Evolutionary conservation across 306 rosid species (phyloP).

Genomic region (Lathyrus tuberosus): DNA sequence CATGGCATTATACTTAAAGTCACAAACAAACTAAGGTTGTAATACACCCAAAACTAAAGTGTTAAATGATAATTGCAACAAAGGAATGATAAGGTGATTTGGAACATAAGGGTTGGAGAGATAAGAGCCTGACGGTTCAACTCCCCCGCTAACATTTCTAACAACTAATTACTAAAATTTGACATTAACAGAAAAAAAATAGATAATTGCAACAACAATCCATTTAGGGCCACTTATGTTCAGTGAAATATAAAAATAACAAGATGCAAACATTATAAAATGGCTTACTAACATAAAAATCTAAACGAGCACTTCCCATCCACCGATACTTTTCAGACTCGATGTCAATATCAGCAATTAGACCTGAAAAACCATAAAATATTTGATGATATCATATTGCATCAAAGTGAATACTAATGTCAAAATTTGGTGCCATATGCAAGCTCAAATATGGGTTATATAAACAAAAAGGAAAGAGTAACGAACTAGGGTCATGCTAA

Average conservation of each 20-base stretch:
- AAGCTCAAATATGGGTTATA: not conserved
- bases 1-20: slow-evolving; percentile 20
- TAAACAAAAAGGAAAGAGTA: slow-evolving; percentile 19
- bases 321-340: slow-evolving; percentile 96
- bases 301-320: slow-evolving; percentile 96
- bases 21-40: slow-evolving; percentile 11
- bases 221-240: slow-evolving; percentile 21
- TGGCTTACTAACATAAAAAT: slow-evolving; percentile 74
- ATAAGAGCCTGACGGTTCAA: slow-evolving; percentile 1
- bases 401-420: slow-evolving; percentile 27
- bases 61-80: slow-evolving; percentile 17
- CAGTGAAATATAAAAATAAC: slow-evolving; percentile 25
- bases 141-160: not conserved
- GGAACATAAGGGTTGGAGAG: not conserved
- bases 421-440: slow-evolving; percentile 34
- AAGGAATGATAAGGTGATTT: slow-evolving; percentile 1
- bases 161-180: not conserved
- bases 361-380: slow-evolving; percentile 60
- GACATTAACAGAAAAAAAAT: not conserved
- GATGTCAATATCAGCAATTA: slow-evolving; percentile 91
- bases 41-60: slow-evolving; percentile 32
- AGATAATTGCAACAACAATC: slow-evolving; percentile 4
- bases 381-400: slow-evolving; percentile 26
- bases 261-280: slow-evolving; percentile 9
- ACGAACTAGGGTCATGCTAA: slow-evolving; percentile 2